Percentiles rank a stretch among this genome's conserved stretches.
phyloP scores from a whole-genome alignment of 192 early-diverging fungal species.

The Dimargaris verticillata region DNA sequence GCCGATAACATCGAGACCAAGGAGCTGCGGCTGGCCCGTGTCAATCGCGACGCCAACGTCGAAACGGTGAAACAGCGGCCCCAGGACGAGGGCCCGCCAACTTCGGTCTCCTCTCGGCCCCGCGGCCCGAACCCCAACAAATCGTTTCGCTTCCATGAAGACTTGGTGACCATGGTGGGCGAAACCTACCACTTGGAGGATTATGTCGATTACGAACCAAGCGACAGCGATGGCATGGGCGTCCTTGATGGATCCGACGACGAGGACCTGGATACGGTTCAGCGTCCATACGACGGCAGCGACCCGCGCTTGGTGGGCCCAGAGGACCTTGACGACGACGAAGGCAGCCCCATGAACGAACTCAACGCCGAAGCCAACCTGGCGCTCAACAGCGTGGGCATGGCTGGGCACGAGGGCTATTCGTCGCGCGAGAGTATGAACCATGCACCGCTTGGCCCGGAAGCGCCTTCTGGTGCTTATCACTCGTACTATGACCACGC shows the following conservation, averaged over 20 bases:
- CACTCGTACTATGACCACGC: not conserved
- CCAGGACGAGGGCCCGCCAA: conserved; percentile 9
- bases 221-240: conserved; percentile 8
- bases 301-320: too few species aligned
- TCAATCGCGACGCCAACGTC: conserved; percentile 49
- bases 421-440: not conserved
- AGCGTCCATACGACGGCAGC: too few species aligned
- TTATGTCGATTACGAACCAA: conserved; percentile 14
- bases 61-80: conserved; percentile 24
- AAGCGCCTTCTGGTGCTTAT: not conserved
- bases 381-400: not conserved
- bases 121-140: too few species aligned
- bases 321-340: conserved; percentile 3
- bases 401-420: not conserved
- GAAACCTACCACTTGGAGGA: conserved; percentile 11
- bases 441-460: not conserved
- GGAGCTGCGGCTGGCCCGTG: conserved; percentile 43
- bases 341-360: conserved; percentile 5
- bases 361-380: conserved; percentile 8
- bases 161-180: not conserved
- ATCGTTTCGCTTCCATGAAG: not conserved
- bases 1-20: conserved; percentile 53
- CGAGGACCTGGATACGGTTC: conserved; percentile 8
- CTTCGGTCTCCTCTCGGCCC: too few species aligned
- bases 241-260: not conserved